Base-by-base conservation (phyloP, 148 eudicot species). In the Rhododendron molle region DNA sequence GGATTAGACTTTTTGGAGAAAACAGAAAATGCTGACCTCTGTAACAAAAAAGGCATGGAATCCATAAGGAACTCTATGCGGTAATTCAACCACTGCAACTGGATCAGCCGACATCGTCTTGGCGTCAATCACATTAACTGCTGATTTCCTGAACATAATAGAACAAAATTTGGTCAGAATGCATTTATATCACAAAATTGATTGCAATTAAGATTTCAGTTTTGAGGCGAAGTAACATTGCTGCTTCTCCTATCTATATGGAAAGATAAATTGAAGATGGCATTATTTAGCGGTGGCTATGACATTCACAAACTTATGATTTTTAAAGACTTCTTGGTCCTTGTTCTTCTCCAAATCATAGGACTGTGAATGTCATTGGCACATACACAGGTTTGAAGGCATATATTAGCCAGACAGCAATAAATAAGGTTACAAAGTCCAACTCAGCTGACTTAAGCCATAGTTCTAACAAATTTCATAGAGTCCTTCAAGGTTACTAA, bases 1-100 rank as follows among this genome's bases (percentile, higher is more conserved):
- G 2, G 0, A 10, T 67, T 26, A 0, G 34, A 67, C 32, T n/a
- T 67, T 11, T 67, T 11, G 12, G 16, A 67, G 16, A 67, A 11
- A 56, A 47, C 1, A 52, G 36, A 67, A 36, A 47, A 36, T 26
- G 89, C 95, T 72, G 58, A 96, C 98, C 98, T 96, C 98, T 20
- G 95, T 93, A 3, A 96, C 94, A 85, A 96, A 96, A 93, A 96
- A 92, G 82, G 99, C 99, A 89, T 96, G 99, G 88, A 96, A 96
- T 62, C 99, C 99, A 80, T 94, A 95, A 9, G 99, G 98, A 90
- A 96, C 99, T 88, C 99, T 93, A 5, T 86, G 84, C 0, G 98
- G 99, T 73, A 96, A 91, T 82, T 94, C 97, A 79, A 95, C 95
- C 73, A 95, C 93, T 10, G 98, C 98, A 86, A 96, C 97, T 43